A percentile compares a stretch with the other conserved stretches of the same genome.
These are phyloP conservation scores for Lactarius pseudohatsudake DNA, from an alignment of 768 basidiomycete genomes.

Conservation along the genomic window DNA sequence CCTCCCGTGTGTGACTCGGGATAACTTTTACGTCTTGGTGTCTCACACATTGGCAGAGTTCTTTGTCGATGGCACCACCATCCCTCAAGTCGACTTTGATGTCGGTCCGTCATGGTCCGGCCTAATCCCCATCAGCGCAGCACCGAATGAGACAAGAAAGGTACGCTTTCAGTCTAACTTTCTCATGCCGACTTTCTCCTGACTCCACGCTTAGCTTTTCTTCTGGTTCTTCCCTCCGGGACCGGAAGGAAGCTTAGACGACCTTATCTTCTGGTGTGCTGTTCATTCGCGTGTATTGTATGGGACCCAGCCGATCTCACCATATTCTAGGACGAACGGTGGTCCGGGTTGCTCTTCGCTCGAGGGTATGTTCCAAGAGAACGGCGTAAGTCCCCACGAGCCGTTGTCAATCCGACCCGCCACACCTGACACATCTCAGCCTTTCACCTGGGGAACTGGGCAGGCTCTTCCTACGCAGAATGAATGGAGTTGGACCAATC, in stretches of 20 bases:
- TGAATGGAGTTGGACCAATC: slow-evolving; percentile 75
- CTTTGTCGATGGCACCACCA: slow-evolving; percentile 62
- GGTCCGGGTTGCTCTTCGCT: slow-evolving; percentile 78
- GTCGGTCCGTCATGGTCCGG: slow-evolving; percentile 77
- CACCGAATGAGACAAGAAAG: slow-evolving; percentile 64
- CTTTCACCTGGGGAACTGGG: slow-evolving; percentile 64
- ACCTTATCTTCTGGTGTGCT: slow-evolving; percentile 70
- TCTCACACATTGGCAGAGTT: slow-evolving; percentile 47
- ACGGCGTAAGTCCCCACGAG: slow-evolving; percentile 53
- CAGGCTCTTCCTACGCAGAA: slow-evolving; percentile 64
- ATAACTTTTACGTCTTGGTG: background rate
- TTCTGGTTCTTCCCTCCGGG: slow-evolving; percentile 88
- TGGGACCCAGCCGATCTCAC: too few species aligned
- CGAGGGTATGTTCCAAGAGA: slow-evolving; percentile 72
- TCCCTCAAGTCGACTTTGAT: slow-evolving; percentile 71
- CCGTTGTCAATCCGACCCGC: background rate
- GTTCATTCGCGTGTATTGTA: slow-evolving; percentile 24
- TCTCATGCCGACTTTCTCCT: background rate
- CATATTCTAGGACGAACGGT: slow-evolving; percentile 64
- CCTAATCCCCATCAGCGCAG: slow-evolving; percentile 64
- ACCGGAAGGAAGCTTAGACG: slow-evolving; percentile 66
- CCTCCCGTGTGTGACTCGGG: slow-evolving; percentile 50
- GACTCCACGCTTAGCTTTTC: slow-evolving; percentile 50
- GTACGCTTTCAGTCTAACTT: slow-evolving; percentile 37
- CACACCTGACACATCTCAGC: slow-evolving; percentile 40